These are phyloP conservation scores for Taxillus chinensis DNA, from an alignment of 164 flowering plant species.

Conservation along the genomic window DNA sequence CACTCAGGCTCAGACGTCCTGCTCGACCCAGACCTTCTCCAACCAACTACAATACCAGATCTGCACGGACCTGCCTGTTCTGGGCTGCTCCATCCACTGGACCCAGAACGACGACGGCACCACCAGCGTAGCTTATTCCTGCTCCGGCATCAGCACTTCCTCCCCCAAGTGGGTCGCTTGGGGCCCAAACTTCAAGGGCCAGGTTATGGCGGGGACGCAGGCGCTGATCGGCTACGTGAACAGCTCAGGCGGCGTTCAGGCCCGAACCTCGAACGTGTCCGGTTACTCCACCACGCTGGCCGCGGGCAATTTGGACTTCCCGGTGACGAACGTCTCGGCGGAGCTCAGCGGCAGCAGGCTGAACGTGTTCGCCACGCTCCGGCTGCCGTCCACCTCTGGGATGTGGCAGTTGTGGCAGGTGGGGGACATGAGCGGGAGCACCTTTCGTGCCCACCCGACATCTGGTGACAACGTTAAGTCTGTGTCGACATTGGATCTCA, in stretches of 20 bases:
- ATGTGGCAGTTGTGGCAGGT: conserved; percentile 65
- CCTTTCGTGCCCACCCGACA: conserved; percentile 17
- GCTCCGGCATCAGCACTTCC: conserved; percentile 10
- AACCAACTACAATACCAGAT: conserved; percentile 2
- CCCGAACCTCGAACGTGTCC: conserved; percentile 28
- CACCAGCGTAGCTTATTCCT: conserved; percentile 33
- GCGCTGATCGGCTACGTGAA: conserved; percentile 39
- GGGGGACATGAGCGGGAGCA: conserved; percentile 25
- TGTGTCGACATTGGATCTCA: conserved; percentile 32
- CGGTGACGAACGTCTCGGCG: conserved; percentile 19
- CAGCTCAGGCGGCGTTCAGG: conserved; percentile 25
- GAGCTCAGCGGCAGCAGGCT: conserved; percentile 22
- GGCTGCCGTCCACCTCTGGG: conserved; percentile 15
- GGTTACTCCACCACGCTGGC: conserved; percentile 19
- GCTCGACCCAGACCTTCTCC: conserved; percentile 39
- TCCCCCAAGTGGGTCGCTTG: conserved; percentile 43
- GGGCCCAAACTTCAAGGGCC: conserved; percentile 40
- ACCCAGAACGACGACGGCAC: conserved; percentile 15
- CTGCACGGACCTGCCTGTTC: conserved; percentile 18
- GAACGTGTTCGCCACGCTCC: conserved; percentile 41
- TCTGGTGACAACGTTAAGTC: conserved; percentile 20
- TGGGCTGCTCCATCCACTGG: conserved; percentile 28
- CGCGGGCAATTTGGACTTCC: conserved; percentile 27
- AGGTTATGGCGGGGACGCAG: conserved; percentile 45
- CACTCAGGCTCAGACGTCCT: conserved; percentile 37